Percentiles rank a stretch among this genome's conserved stretches.
Conservation (phyloP, 2,329 filamentous ascomycete species). For the Penicillium hesseltinei region DNA sequence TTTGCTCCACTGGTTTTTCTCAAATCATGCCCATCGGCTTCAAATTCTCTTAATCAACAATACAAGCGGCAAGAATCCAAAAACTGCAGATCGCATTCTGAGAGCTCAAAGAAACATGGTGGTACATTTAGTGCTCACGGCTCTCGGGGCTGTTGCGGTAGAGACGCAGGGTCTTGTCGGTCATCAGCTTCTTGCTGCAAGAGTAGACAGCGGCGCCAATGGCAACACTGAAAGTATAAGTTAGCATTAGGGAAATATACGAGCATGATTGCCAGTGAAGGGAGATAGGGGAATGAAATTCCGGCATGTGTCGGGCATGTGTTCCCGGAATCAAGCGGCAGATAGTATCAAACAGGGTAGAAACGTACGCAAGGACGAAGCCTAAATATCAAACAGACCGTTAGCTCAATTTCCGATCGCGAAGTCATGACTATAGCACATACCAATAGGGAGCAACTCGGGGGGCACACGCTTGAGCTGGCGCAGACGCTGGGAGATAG, state of each 20-base stretch:
- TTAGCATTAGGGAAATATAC: constrained; percentile 17
- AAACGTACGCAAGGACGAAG: constrained; percentile 77
- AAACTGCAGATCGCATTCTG: constrained; percentile 28
- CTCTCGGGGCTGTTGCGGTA: constrained; percentile 62
- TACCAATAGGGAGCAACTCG: constrained; percentile 94
- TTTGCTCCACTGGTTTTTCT: constrained; percentile 18
- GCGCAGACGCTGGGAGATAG: constrained; percentile 91
- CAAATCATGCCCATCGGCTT: constrained; percentile 22
- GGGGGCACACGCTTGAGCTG: constrained; percentile 85
- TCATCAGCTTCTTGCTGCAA: constrained; percentile 72
- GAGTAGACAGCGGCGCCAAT: constrained; percentile 80
- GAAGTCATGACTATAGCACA: constrained; percentile 35
- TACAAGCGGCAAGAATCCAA: constrained; percentile 27
- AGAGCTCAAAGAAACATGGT: constrained; percentile 33
- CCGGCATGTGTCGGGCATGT: constrained; percentile 10
- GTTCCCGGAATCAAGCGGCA: constrained; percentile 12
- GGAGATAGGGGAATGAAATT: constrained; percentile 22
- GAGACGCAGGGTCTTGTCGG: constrained; percentile 91
- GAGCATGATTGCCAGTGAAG: constrained; percentile 8
- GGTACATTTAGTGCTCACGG: constrained; percentile 41
- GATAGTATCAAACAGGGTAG: constrained; percentile 11
- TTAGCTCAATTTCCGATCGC: constrained; percentile 15
- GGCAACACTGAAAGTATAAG: constrained; percentile 54
- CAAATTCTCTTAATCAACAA: constrained; percentile 30
- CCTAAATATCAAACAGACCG: constrained; percentile 52